Conservation (phyloP, 768 basidiomycete genomes). For the Mycena floridula region DNA sequence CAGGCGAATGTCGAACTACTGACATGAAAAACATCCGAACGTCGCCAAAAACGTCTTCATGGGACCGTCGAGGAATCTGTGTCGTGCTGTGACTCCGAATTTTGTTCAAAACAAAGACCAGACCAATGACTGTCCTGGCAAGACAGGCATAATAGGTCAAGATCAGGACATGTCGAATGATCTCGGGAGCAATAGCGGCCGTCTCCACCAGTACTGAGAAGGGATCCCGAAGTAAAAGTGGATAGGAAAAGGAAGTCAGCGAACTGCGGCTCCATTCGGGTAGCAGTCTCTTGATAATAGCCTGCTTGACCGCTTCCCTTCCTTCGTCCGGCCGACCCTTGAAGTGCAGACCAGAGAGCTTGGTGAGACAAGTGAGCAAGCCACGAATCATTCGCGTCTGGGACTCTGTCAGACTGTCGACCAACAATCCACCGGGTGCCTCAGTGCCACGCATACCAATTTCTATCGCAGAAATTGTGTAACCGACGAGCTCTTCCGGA, state of each 20-base stretch:
- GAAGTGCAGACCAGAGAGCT: constrained; percentile 63
- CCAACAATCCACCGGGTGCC: constrained; percentile 42
- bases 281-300: constrained; percentile 82
- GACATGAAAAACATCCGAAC: constrained; percentile 89
- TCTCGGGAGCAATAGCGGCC: constrained; percentile 84
- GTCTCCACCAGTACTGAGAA: constrained; percentile 87
- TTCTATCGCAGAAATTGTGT: constrained; percentile 81
- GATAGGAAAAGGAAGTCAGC: constrained; percentile 76
- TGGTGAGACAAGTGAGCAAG: constrained; percentile 62
- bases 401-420: constrained; percentile 74
- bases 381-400: constrained; percentile 75
- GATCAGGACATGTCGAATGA: constrained; percentile 82
- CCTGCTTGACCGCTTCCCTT: constrained; percentile 70
- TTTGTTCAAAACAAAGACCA: constrained; percentile 79
- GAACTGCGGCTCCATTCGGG: constrained; percentile 91
- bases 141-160: constrained; percentile 89
- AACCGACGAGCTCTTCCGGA: constrained; percentile 86
- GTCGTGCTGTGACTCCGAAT: constrained; percentile 48
- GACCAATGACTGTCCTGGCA: constrained; percentile 77
- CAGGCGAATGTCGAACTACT: constrained; percentile 81
- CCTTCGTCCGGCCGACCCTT: constrained; percentile 69
- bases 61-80: constrained; percentile 38
- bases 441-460: constrained; percentile 69
- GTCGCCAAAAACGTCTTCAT: constrained; percentile 76
- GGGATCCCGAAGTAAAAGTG: constrained; percentile 84